These are phyloP conservation scores for Capniomyces stellatus DNA, from an alignment of 371 early-diverging fungal species.

Conservation along the genomic window DNA sequence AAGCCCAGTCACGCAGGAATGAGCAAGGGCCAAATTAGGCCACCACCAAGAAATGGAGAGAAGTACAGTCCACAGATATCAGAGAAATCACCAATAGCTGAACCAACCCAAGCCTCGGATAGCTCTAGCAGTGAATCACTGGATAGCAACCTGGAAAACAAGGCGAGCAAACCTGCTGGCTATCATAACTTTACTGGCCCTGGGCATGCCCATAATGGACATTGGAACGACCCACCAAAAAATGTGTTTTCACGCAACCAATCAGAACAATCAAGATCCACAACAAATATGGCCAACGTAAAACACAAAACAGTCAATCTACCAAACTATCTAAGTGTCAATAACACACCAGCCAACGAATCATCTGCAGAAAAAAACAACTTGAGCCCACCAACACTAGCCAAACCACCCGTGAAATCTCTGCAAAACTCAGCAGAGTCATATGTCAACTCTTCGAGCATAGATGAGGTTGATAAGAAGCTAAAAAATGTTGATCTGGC, in stretches of 20 bases:
- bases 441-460: background rate
- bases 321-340: background rate
- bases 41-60: background rate
- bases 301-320: background rate
- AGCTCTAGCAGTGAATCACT: background rate
- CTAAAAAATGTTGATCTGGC: background rate
- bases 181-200: slow-evolving; percentile 15
- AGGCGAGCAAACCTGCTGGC: too few relatives aligned
- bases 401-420: background rate
- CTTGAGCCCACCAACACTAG: background rate
- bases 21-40: background rate
- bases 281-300: background rate
- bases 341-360: background rate
- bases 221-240: slow-evolving; percentile 24
- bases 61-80: too few relatives aligned
- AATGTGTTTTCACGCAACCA: slow-evolving; percentile 7
- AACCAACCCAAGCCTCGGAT: background rate
- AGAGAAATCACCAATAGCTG: background rate
- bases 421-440: background rate
- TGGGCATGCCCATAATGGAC: slow-evolving; percentile 18
- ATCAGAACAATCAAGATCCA: background rate
- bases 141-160: background rate
- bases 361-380: background rate
- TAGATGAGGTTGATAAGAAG: background rate
- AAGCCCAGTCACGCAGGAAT: background rate